Conservation (phyloP, 495 filamentous ascomycete species). For the Saxispiralis lemnorum region DNA sequence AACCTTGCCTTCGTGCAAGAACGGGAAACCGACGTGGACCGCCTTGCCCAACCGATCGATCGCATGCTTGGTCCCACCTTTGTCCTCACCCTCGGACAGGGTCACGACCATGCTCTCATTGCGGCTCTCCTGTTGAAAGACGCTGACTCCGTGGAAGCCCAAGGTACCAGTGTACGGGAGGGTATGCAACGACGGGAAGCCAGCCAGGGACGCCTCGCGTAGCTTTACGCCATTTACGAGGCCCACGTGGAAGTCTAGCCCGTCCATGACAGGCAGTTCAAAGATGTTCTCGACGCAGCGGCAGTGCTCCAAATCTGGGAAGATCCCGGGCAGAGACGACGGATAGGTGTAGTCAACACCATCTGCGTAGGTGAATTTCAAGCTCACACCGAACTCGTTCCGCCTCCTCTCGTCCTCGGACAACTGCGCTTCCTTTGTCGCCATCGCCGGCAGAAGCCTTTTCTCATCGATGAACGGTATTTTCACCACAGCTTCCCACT, state of each 20-base stretch:
- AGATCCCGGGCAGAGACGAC: constrained; percentile 73
- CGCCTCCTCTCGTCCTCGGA: constrained; percentile 56
- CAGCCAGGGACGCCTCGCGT: constrained; percentile 63
- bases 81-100: constrained; percentile 51
- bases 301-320: constrained; percentile 75
- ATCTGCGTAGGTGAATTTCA: constrained; percentile 80
- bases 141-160: constrained; percentile 77
- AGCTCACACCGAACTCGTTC: constrained; percentile 76
- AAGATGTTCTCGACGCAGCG: constrained; percentile 89
- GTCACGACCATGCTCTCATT: constrained; percentile 95
- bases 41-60: constrained; percentile 65
- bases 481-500: constrained; percentile 98
- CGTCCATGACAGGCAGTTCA: constrained; percentile 82
- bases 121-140: constrained; percentile 93
- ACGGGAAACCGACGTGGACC: constrained; percentile 89
- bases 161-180: constrained; percentile 62
- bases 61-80: constrained; percentile 51
- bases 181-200: constrained; percentile 77
- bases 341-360: constrained; percentile 63
- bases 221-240: constrained; percentile 76
- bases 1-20: constrained; percentile 84
- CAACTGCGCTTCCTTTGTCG: constrained; percentile 58
- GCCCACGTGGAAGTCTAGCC: constrained; percentile 68
- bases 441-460: constrained; percentile 69
- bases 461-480: constrained; percentile 96